Base-by-base conservation (phyloP, 805 yeast species). In the Candida maltosa region DNA sequence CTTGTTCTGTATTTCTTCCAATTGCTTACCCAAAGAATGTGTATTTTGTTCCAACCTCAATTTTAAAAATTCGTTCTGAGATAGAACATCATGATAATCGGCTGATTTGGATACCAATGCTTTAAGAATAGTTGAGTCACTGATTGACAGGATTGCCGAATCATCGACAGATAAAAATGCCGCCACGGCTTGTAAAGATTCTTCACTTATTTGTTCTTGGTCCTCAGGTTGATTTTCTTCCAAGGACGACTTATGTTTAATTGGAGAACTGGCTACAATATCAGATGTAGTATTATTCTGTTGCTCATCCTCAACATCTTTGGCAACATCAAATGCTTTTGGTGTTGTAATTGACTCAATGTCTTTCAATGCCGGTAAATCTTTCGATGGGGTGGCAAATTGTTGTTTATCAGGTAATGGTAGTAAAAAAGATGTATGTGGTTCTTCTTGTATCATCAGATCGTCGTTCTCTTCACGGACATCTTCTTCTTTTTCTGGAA, bases 321-420 rank as follows among this genome's bases (percentile, higher is more conserved):
- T 58, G 14, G 73, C 72, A 15, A 67, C 72, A 24, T 49, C 44
- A 41, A 67, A 66, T 6, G 62, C 47, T 32, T 65, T 66, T 2
- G 73, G 73, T 1, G 73, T 67, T 6, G 51, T 56, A 14, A 67
- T 66, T 11, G 43, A 42, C 28, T 67, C 73, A 14, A 67, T 66
- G 35, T 66, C 71, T 42, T 67, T 67, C 18, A 67, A 48, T 5
- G 72, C 61, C 1, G 71, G 72, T 21, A 67, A 52, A 18, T 56
- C 48, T 40, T 65, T 66, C 54, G 58, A 60, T 0, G 73, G 72
- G 15, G 73, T 66, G 16, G 68, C 56, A 37, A 60, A 56, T 27
- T 43, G 52, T 14, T 26, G 32, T 23, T 23, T 29, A 12, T 31
- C 33, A 6, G 28, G 19, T 12, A 35, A 32, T 4, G 35, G 26